Base-by-base conservation (phyloP, 495 filamentous ascomycete genomes). In the Rhizodiscina lignyota region DNA sequence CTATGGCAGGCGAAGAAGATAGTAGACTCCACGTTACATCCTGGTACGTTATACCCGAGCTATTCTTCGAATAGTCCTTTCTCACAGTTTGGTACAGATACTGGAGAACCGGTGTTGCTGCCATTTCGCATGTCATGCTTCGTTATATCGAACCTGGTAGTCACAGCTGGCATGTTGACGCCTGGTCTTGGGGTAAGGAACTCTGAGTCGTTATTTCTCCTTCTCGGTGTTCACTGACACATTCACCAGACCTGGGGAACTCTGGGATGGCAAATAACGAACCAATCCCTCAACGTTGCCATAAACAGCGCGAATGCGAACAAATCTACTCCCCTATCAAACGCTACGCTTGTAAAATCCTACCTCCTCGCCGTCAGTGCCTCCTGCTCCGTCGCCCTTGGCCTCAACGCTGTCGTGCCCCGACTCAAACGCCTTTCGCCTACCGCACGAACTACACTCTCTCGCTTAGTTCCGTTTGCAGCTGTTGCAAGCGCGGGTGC, bases 61-160 rank as follows among this genome's bases (percentile, higher is more conserved):
- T 29, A 11, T 35, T 1, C 18, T 5, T 39, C 12, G 24, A n/a
- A n/a, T 20, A 2, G 4, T 18, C 36, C 11, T 23, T 30, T 41
- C n/a, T 17, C 21, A 22, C 13, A 18, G 5, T 30, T 28, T 30
- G 12, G 12, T 29, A 11, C 37, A 83, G 89, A 97, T 57, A 96
- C 87, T 4, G 89, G 86, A 34, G 62, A 79, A 49, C 78, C 86
- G 1, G 91, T 96, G 35, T 72, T 96, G 49, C 70, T 96, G 4
- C 89, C 91, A 15, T 94, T 94, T 54, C 75, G 89, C 47, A 96
- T 97, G 91, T 93, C 83, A 30, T 82, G 73, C 64, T 96, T 92
- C 54, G 83, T 91, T 35, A 62, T 96, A 30, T 84, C 84, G 36
- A 96, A 96, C 53, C 61, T 97, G 48, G 66, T 96, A 30, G 87